Evolutionary conservation across 352 stramenopile genomes (phyloP).

Genomic region (Hyaloperonospora arabidopsidis): DNA sequence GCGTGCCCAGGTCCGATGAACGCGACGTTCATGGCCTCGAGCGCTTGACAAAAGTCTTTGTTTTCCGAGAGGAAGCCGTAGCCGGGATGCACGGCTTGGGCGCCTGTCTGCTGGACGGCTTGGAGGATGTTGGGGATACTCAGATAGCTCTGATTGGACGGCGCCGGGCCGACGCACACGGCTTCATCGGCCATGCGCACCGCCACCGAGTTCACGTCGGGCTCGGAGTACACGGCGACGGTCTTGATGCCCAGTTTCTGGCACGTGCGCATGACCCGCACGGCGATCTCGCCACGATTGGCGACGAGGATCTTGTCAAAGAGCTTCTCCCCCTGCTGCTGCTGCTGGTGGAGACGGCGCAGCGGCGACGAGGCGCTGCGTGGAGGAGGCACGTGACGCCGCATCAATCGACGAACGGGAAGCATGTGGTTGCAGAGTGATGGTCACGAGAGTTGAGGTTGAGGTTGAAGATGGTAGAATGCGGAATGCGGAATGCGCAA

Average conservation of each 20-base stretch:
- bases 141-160: constrained; percentile 85
- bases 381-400: constrained; percentile 6
- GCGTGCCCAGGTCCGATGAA: constrained; percentile 85
- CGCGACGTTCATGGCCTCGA: constrained; percentile 68
- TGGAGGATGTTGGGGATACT: constrained; percentile 87
- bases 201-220: constrained; percentile 80
- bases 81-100: constrained; percentile 90
- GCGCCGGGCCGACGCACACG: constrained; percentile 55
- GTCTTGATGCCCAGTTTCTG: constrained; percentile 87
- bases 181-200: constrained; percentile 83
- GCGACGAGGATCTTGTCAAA: constrained; percentile 91
- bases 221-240: constrained; percentile 91
- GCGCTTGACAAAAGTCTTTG: constrained; percentile 77
- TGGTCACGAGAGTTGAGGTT: constrained; percentile 18
- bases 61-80: constrained; percentile 96
- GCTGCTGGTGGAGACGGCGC: constrained; percentile 10
- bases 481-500: constrained; percentile 10
- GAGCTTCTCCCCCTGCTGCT: constrained; percentile 37
- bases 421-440: constrained; percentile 23
- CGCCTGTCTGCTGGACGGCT: constrained; percentile 80
- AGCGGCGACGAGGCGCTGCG: not conserved
- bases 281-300: constrained; percentile 91
- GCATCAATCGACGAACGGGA: constrained; percentile 16
- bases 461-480: constrained; percentile 20
- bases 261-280: constrained; percentile 89